Percentiles rank a stretch among this genome's conserved stretches.
These are phyloP conservation scores for Gamarada debralockiae DNA, from an alignment of 495 filamentous ascomycete genomes.

Conservation along the genomic window DNA sequence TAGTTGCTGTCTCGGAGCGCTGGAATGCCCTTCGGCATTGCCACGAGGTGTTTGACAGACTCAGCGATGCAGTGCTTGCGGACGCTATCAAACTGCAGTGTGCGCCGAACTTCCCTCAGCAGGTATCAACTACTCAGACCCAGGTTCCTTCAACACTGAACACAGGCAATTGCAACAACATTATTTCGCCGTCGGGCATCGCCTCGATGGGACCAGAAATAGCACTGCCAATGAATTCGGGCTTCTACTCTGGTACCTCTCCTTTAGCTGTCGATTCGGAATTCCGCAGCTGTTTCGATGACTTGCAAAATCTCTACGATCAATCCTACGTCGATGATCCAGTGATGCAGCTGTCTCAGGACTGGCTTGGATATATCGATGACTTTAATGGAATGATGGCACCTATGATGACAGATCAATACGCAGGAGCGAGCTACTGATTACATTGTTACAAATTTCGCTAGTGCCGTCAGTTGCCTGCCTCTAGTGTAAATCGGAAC, in stretches of 20 bases:
- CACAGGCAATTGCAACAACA: too few relatives aligned
- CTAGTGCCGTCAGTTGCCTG: too few relatives aligned
- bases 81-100: constrained; percentile 26
- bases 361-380: constrained; percentile 28
- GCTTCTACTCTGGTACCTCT: not conserved
- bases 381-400: constrained; percentile 7
- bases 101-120: not conserved
- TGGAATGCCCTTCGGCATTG: constrained; percentile 23
- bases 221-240: not conserved
- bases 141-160: not conserved
- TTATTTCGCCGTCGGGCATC: not conserved
- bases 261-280: constrained; percentile 22
- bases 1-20: constrained; percentile 27
- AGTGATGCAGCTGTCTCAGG: constrained; percentile 23
- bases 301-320: constrained; percentile 19
- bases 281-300: constrained; percentile 24
- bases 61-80: constrained; percentile 25
- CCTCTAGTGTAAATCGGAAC: too few relatives aligned
- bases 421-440: too few relatives aligned
- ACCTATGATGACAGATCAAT: too few relatives aligned
- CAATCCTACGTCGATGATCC: constrained; percentile 18
- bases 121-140: not conserved
- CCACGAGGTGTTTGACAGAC: constrained; percentile 28
- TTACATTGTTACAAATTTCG: too few relatives aligned
- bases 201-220: not conserved